These are phyloP conservation scores for Entomortierella chlamydospora DNA, from an alignment of 192 early-diverging fungal genomes.

Conservation along the genomic window DNA sequence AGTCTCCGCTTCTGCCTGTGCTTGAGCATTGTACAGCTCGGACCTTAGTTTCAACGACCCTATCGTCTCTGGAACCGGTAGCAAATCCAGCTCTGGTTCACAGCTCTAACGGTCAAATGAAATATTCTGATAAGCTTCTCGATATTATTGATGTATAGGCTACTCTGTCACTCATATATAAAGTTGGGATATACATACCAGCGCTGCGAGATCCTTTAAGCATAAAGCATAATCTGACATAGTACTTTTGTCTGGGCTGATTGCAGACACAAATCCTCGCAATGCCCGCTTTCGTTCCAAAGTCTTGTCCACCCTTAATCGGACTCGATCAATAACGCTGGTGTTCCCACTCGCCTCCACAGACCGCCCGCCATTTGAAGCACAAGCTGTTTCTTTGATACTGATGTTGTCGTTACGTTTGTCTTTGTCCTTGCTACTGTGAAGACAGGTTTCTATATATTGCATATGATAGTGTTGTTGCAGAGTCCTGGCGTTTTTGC, in stretches of 20 bases:
- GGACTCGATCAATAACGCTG: conserved; percentile 27
- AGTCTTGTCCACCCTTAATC: conserved; percentile 6
- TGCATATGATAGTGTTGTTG: conserved; percentile 36
- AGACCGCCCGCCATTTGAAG: no score
- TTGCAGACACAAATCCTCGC: conserved; percentile 18
- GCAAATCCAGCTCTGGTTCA: conserved; percentile 22
- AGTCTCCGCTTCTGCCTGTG: neutral
- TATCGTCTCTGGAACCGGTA: conserved; percentile 16
- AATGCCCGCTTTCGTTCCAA: conserved; percentile 17
- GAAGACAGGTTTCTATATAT: conserved; percentile 20
- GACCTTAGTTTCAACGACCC: neutral
- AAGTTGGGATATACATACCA: conserved; percentile 7
- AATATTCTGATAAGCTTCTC: neutral
- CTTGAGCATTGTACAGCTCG: neutral
- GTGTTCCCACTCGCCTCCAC: neutral
- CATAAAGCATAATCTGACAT: conserved; percentile 18
- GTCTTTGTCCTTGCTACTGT: neutral
- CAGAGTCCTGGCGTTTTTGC: conserved; percentile 35
- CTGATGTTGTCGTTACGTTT: neutral
- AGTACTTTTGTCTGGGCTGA: neutral
- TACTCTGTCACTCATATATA: no score
- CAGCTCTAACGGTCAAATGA: conserved; percentile 19
- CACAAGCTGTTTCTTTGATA: no score
- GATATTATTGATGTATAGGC: no score
- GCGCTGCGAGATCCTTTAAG: conserved; percentile 7